Conservation (phyloP, 306 rosid species). For the Prunus padus region DNA sequence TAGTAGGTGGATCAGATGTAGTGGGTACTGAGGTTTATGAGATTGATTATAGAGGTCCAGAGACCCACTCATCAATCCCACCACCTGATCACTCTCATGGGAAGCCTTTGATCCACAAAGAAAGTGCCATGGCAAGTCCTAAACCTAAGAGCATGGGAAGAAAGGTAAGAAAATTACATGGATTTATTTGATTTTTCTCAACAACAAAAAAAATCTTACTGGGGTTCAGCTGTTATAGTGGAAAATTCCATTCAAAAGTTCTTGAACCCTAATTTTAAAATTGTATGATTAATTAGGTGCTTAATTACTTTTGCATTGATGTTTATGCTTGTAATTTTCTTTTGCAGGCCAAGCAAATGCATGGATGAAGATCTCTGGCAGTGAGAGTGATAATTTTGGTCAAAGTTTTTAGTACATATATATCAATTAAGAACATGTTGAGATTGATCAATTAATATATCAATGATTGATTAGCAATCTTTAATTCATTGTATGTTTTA, state of each 20-base stretch:
- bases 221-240: background rate
- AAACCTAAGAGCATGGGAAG: conserved; percentile 34
- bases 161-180: conserved; percentile 33
- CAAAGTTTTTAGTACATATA: background rate
- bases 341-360: conserved; percentile 54
- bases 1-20: conserved; percentile 25
- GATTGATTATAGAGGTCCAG: conserved; percentile 95
- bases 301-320: no score
- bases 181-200: background rate
- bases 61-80: conserved; percentile 75
- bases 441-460: conserved; percentile 2
- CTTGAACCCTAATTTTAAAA: no score
- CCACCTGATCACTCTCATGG: conserved; percentile 60
- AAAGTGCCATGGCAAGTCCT: conserved; percentile 23
- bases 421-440: conserved; percentile 10
- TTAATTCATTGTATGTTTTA: conserved; percentile 6
- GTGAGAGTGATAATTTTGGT: background rate
- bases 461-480: conserved; percentile 20
- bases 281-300: no score
- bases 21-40: conserved; percentile 57
- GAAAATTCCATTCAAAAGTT: no score
- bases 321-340: background rate
- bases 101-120: conserved; percentile 30
- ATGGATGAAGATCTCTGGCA: conserved; percentile 37
- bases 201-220: background rate